phyloP scores from a whole-genome alignment of 192 early-diverging fungal species.

The Coemansia sp. region DNA sequence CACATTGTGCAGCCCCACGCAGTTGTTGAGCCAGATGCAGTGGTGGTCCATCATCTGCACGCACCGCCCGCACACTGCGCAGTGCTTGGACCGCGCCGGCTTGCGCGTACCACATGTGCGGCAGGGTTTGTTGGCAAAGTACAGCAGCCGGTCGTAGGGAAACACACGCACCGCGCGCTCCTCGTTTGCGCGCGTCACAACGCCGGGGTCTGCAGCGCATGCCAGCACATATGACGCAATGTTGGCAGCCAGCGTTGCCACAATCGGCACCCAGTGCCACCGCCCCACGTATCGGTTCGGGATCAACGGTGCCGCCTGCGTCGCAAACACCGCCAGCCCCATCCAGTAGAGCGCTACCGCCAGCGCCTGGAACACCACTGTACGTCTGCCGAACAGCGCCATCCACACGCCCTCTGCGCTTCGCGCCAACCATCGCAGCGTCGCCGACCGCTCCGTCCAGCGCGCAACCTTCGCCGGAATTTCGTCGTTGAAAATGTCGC shows the following conservation, averaged over 20 bases:
- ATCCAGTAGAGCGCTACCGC: slow-evolving; percentile 34
- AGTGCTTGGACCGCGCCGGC: slow-evolving; percentile 60
- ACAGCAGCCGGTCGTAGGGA: slow-evolving; percentile 39
- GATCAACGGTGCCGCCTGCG: slow-evolving; percentile 35
- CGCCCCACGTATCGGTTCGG: slow-evolving; percentile 44
- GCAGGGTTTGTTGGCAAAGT: slow-evolving; percentile 22
- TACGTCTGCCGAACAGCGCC: slow-evolving; percentile 42
- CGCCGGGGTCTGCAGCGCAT: slow-evolving; percentile 36
- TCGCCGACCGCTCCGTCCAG: slow-evolving; percentile 13
- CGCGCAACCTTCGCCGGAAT: slow-evolving; percentile 20
- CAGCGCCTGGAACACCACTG: slow-evolving; percentile 44
- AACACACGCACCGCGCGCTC: slow-evolving; percentile 28
- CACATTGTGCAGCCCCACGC: slow-evolving; percentile 53
- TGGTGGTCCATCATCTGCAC: slow-evolving; percentile 58
- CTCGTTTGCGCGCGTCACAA: slow-evolving; percentile 31
- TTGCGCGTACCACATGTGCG: slow-evolving; percentile 37
- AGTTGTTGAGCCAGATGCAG: slow-evolving; percentile 60
- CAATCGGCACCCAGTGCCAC: slow-evolving; percentile 46
- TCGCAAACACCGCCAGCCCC: slow-evolving; percentile 37
- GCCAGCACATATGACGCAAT: slow-evolving; percentile 37
- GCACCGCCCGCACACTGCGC: slow-evolving; percentile 46
- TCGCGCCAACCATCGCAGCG: slow-evolving; percentile 16
- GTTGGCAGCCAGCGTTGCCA: slow-evolving; percentile 33
- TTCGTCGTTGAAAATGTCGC: slow-evolving; percentile 17
- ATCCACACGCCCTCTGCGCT: slow-evolving; percentile 27